Evolutionary conservation across 169 alveolate species (phyloP), one percentile per base, ranked within the genome.

Genomic region (Plasmodium ovale): DNA sequence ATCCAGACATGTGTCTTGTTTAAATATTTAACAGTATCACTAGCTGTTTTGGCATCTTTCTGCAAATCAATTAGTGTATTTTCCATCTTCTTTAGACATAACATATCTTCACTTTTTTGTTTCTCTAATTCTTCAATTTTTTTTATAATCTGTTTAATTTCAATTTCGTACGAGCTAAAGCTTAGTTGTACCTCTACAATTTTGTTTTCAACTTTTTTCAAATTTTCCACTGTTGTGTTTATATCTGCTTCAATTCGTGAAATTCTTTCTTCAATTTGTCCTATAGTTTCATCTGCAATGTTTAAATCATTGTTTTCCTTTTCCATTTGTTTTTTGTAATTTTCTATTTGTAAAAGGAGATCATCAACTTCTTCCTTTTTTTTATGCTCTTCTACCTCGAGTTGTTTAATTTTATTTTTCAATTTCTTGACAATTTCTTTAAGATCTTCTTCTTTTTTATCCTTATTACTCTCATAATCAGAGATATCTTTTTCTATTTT

Each of bases 1-100:
- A 92, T 87, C 95, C 96, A 90, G 54, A 94, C 87, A 35, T 82
- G 89, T n/a, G 87, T 87, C 89, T 92, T 72, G 73, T 65, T 77
- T 35, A 89, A 71, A 51, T 88, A 59, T 47, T 67, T 82, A 2
- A 65, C 84, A 33, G 90, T 82, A 10, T 84, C 88, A 64, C 89
- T 93, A 44, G 73, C 93, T 72, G 67, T 53, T 89, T 87, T 89
- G 42, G 56, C 74, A 90, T 94, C 95, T 72, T 89, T 77, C 59
- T 92, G 91, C 77, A 87, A 92, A 47, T 69, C 95, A 1, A 77
- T 89, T 70, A 87, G 68, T 3, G 79, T 77, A 87, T 87, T 92
- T 65, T 89, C 94, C 54, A 89, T 72, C 65, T 85, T 88, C 59
- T 89, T 95, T 73, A 84, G 59, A 14, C 90, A 69, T 33, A 92